Evolutionary conservation across 2,329 filamentous ascomycete species (phyloP).

Genomic region (Cladosporium colombiae): DNA sequence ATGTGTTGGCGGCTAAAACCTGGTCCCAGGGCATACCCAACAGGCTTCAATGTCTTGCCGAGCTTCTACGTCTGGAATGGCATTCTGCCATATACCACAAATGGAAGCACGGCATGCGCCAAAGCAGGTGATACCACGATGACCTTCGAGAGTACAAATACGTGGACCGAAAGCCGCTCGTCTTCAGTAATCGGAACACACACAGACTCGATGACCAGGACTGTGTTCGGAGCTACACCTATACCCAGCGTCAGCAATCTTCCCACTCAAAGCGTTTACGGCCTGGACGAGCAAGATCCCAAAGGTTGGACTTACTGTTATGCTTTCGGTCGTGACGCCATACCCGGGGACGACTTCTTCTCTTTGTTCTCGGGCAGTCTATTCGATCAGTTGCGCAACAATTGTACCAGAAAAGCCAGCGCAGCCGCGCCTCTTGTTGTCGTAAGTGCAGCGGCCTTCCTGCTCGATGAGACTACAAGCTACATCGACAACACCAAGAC

Average conservation of each 20-base stretch:
- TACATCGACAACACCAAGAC: not conserved
- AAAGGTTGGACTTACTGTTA: constrained; percentile 5
- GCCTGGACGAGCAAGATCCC: not conserved
- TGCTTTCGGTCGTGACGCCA: not conserved
- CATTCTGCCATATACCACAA: not conserved
- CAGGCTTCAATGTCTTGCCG: not conserved
- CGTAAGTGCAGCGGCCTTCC: not conserved
- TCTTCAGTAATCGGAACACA: not conserved
- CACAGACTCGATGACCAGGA: not conserved
- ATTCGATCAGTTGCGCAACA: not conserved
- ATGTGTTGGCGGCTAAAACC: not conserved
- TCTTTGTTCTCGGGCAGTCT: not conserved
- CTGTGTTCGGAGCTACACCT: not conserved
- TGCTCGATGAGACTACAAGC: not conserved
- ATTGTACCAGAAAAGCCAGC: not conserved
- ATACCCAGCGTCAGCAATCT: not conserved
- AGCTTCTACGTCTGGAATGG: not conserved
- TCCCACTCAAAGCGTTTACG: not conserved
- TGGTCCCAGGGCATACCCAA: not conserved
- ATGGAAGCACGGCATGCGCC: not conserved
- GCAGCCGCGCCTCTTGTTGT: not conserved
- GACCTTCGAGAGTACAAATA: not conserved
- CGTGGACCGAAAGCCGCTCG: not conserved
- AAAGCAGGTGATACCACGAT: not conserved
- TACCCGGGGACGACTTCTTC: not conserved